Percentiles rank a stretch among this genome's conserved stretches.
Evolutionary conservation across 2,329 filamentous ascomycete species (phyloP).

Genomic region (Dryadomyces sulphureus): DNA sequence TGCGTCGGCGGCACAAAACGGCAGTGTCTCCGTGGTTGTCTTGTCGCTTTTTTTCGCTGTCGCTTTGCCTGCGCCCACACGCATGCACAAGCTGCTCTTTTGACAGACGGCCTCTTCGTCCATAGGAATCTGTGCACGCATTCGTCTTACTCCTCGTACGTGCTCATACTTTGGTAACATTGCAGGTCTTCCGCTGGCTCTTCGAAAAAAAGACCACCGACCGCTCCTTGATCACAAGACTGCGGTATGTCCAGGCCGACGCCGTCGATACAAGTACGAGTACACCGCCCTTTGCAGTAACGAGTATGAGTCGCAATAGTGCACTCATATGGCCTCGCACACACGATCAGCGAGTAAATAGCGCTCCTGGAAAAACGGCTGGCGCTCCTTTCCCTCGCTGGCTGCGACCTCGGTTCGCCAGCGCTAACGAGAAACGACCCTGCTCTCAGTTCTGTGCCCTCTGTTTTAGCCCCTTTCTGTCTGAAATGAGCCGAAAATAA

Average conservation of each 20-base stretch:
- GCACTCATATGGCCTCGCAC: no score
- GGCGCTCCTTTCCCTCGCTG: neutral
- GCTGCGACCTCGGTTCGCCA: neutral
- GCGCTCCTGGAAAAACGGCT: neutral
- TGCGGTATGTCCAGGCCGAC: no score
- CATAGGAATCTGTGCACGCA: neutral
- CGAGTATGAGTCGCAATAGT: no score
- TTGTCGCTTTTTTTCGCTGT: no score
- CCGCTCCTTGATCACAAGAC: no score
- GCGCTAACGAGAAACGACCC: neutral
- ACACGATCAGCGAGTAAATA: neutral
- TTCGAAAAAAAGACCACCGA: no score
- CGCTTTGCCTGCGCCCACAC: no score
- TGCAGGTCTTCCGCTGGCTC: neutral
- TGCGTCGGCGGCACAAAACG: neutral
- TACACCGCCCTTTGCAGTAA: neutral
- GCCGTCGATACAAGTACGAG: neutral
- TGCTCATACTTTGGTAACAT: neutral
- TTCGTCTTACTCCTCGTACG: no score
- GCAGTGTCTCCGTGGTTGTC: neutral
- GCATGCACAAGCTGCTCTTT: no score
- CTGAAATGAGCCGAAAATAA: neutral
- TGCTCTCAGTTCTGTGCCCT: neutral
- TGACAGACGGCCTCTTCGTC: no score
- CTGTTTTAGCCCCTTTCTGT: neutral